phyloP scores from a whole-genome alignment of 805 yeast species.

The Candida pseudoglaebosa region DNA sequence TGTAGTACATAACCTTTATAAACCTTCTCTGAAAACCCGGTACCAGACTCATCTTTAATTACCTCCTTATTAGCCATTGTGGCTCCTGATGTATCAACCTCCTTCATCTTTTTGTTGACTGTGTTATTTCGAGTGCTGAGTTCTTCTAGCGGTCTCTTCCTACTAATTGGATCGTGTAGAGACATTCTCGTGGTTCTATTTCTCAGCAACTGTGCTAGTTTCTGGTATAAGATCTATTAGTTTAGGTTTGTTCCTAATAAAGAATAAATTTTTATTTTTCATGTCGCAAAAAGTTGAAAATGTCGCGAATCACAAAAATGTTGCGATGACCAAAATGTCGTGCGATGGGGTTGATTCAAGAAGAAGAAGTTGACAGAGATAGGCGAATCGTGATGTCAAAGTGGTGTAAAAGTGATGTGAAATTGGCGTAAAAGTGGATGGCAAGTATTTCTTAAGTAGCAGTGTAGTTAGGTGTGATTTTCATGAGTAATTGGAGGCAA shows the following conservation, averaged over 20 bases:
- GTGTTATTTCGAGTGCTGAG: constrained; percentile 6
- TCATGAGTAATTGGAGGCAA: no score
- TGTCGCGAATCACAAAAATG: constrained; percentile 1
- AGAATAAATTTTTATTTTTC: constrained; percentile 11
- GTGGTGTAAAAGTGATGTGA: no score
- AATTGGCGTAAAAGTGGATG: no score
- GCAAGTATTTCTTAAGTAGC: no score
- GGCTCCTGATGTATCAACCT: constrained; percentile 9
- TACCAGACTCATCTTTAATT: constrained; percentile 4
- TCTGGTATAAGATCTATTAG: neutral
- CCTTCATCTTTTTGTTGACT: constrained; percentile 15
- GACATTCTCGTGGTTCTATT: constrained; percentile 6
- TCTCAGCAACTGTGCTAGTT: neutral
- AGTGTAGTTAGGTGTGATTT: no score
- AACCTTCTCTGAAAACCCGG: constrained; percentile 23
- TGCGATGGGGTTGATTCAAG: no score
- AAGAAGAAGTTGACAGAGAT: no score
- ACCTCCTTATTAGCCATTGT: constrained; percentile 13
- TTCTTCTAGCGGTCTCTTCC: constrained; percentile 9
- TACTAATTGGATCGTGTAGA: constrained; percentile 10
- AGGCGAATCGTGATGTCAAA: no score
- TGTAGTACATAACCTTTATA: constrained; percentile 50
- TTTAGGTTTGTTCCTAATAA: constrained; percentile 10
- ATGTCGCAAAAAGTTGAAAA: constrained; percentile 3
- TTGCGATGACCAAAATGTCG: constrained; percentile 6